Evolutionary conservation across 164 flowering plant genomes (phyloP).

Genomic region (Vitis labrusca): DNA sequence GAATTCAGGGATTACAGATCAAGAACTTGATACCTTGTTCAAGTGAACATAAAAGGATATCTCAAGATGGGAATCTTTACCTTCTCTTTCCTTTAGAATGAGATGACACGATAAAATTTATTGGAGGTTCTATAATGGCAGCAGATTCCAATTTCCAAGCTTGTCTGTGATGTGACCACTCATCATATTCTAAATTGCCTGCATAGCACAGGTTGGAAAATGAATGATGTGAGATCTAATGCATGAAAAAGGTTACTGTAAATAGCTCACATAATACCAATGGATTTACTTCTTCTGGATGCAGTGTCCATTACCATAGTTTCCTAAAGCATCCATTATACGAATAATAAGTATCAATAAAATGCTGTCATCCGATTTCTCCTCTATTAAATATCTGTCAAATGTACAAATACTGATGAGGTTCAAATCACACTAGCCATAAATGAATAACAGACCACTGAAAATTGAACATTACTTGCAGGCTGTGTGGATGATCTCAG

Average conservation of each 20-base stretch:
- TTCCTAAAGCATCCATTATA: conserved; percentile 86
- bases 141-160: conserved; percentile 96
- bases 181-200: conserved; percentile 96
- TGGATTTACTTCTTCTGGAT: neutral
- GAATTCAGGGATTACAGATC: conserved; percentile 3
- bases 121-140: conserved; percentile 87
- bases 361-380: conserved; percentile 97
- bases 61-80: conserved; percentile 25
- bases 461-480: conserved; percentile 63
- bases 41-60: conserved; percentile 7
- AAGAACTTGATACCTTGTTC: neutral
- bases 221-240: conserved; percentile 5
- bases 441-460: neutral
- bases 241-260: neutral
- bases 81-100: conserved; percentile 85
- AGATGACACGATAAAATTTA: conserved; percentile 73
- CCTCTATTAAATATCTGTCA: conserved; percentile 74
- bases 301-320: conserved; percentile 64
- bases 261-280: neutral
- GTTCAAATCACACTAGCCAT: conserved; percentile 6
- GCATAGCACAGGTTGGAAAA: conserved; percentile 17
- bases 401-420: conserved; percentile 14
- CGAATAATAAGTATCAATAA: conserved; percentile 83
- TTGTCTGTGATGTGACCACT: conserved; percentile 93
- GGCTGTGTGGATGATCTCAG: conserved; percentile 69